Base-by-base conservation (phyloP, 768 basidiomycete genomes). In the Tulasnella sp. region DNA sequence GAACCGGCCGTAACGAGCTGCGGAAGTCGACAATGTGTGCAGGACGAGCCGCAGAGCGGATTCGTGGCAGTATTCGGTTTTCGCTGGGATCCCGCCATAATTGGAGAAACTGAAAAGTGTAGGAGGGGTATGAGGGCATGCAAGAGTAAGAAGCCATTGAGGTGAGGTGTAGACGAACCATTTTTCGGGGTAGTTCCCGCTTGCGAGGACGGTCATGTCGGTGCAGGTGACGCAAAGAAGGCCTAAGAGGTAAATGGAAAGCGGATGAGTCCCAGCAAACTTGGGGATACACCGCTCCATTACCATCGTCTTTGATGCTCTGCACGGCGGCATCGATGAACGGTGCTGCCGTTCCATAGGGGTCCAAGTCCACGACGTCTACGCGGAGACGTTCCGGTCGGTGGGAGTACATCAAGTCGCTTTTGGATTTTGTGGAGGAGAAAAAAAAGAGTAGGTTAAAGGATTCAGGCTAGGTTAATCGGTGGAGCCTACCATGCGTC, bases 241-340 rank as follows among this genome's bases (percentile, higher is more conserved):
- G 74, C 97, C 96, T 96, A 74, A 26, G 70, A 55, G 35, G 79
- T 29, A n/a, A 51, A 20, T n/a, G 6, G 0, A 11, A 20, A 51
- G 51, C 0, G 39, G 15, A 10, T 13, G 37, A 42, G 73, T 29
- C 32, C 40, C 35, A 35, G 35, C 35, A 35, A 35, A 35, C 5
- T 35, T 35, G 35, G 35, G 35, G 35, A 35, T 2, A 5, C 35
- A 35, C n/a, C n/a, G n/a, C n/a, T 35, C 5, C 35, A 35, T 35
- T 79, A 92, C 96, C 97, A 83, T 93, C 96, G 80, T 96, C 96
- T 42, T 90, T 89, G 11, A 98, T 87, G 78, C 90, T 90, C 81
- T 98, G 96, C 20, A 99, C 91, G 0, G 97, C 96, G 29, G 92
- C 92, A 81, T 99, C 98, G 37, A 99, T 92, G 83, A 99, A 99